A percentile compares a stretch with the other conserved stretches of the same genome.
Conservation (phyloP, 441 rosid genomes). For the Theobroma grandiflorum region DNA sequence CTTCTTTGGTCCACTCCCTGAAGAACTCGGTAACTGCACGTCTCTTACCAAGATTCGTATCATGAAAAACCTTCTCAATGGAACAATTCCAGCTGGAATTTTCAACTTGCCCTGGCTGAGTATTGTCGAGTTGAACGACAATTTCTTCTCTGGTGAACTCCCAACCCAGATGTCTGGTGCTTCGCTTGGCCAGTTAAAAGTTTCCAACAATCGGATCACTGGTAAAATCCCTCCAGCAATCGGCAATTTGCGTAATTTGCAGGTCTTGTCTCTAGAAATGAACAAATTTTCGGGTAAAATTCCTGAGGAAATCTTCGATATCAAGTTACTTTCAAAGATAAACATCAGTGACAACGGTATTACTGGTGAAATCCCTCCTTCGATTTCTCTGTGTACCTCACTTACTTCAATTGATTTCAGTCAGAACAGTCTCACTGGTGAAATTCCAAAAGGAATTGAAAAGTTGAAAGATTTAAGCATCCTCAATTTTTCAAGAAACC, state of each 20-base stretch:
- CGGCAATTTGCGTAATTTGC: constrained; percentile 53
- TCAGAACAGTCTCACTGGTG: constrained; percentile 62
- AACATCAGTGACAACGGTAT: constrained; percentile 62
- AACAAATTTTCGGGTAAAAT: constrained; percentile 67
- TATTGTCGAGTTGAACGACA: constrained; percentile 63
- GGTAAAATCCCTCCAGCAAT: constrained; percentile 75
- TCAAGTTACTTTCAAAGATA: constrained; percentile 53
- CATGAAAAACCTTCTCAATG: constrained; percentile 61
- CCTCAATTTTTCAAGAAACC: constrained; percentile 71
- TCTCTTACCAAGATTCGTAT: constrained; percentile 63
- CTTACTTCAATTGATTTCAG: constrained; percentile 72
- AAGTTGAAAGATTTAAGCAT: constrained; percentile 54
- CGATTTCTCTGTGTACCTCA: constrained; percentile 51
- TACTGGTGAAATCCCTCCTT: constrained; percentile 62
- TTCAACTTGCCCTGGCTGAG: constrained; percentile 57
- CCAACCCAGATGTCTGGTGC: constrained; percentile 66
- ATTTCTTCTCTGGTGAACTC: constrained; percentile 75
- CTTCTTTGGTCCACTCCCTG: constrained; percentile 77
- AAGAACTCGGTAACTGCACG: constrained; percentile 69
- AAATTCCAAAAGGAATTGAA: constrained; percentile 58
- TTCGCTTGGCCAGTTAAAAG: constrained; percentile 44
- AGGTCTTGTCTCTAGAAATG: constrained; percentile 48
- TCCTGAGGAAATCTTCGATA: constrained; percentile 56
- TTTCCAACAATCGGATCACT: constrained; percentile 65
- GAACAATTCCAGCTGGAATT: constrained; percentile 76